Percentiles rank a stretch among this genome's conserved stretches.
phyloP scores from a whole-genome alignment of 352 stramenopile genomes.

The Phytophthora litchii region DNA sequence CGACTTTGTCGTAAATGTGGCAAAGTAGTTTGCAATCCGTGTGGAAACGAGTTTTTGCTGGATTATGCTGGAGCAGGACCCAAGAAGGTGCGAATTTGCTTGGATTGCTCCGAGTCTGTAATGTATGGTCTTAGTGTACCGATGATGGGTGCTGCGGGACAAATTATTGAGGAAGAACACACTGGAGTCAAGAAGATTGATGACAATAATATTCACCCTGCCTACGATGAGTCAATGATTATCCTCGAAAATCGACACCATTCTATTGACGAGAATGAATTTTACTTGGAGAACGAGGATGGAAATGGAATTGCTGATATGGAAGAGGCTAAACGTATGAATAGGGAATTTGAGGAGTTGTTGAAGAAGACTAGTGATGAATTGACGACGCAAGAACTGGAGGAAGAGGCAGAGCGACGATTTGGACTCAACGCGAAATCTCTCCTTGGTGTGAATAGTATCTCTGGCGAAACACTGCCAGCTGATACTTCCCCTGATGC shows the following conservation, averaged over 20 bases:
- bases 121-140: conserved; percentile 34
- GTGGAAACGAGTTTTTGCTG: conserved; percentile 50
- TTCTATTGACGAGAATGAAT: conserved; percentile 66
- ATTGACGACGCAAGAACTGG: conserved; percentile 2
- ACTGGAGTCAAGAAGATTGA: conserved; percentile 20
- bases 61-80: conserved; percentile 50
- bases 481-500: conserved; percentile 16
- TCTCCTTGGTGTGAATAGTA: conserved; percentile 15
- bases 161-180: conserved; percentile 12
- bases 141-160: conserved; percentile 19
- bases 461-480: conserved; percentile 29
- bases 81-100: conserved; percentile 78
- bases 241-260: conserved; percentile 36
- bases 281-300: conserved; percentile 61
- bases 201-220: conserved; percentile 27
- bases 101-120: conserved; percentile 60
- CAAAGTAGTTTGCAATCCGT: conserved; percentile 73
- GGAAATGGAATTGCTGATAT: conserved; percentile 54
- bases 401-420: neutral
- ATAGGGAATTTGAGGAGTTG: conserved; percentile 65
- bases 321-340: conserved; percentile 69
- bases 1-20: conserved; percentile 78
- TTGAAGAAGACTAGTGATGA: conserved; percentile 34
- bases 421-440: conserved; percentile 12
- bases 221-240: conserved; percentile 55